A percentile compares a stretch with the other conserved stretches of the same genome.
phyloP scores from a whole-genome alignment of 805 yeast genomes.

The Metschnikowia borealis region DNA sequence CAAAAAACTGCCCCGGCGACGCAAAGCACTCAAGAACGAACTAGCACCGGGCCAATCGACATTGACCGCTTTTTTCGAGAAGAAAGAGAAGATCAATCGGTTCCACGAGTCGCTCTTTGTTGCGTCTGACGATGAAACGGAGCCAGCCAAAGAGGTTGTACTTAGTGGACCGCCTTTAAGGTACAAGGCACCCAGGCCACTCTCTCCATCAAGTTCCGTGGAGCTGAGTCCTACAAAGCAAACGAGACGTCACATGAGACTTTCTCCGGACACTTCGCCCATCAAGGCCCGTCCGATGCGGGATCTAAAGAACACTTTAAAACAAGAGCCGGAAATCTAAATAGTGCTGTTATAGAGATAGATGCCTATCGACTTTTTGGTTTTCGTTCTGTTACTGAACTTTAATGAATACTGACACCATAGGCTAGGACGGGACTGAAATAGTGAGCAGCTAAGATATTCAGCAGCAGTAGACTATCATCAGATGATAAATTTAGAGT shows the following conservation, averaged over 20 bases:
- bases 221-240: slow-evolving; percentile 18
- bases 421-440: no score
- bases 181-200: neutral
- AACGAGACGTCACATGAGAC: slow-evolving; percentile 3
- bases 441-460: no score
- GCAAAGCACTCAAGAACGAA: slow-evolving; percentile 5
- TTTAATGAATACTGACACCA: no score
- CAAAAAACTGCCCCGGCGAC: slow-evolving; percentile 7
- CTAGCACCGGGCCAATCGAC: slow-evolving; percentile 18
- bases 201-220: slow-evolving; percentile 5
- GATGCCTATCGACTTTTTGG: no score
- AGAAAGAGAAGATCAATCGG: slow-evolving; percentile 5
- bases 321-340: no score
- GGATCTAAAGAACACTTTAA: neutral
- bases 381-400: no score
- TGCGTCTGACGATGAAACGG: slow-evolving; percentile 12
- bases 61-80: slow-evolving; percentile 16
- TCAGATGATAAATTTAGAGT: no score
- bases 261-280: slow-evolving; percentile 14
- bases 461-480: no score
- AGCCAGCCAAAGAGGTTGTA: neutral
- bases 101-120: slow-evolving; percentile 9
- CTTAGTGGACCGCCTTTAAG: neutral
- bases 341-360: no score
- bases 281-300: neutral